These are phyloP conservation scores for Heliamphora exappendiculata DNA, from an alignment of 148 eudicot species.

Conservation along the genomic window DNA sequence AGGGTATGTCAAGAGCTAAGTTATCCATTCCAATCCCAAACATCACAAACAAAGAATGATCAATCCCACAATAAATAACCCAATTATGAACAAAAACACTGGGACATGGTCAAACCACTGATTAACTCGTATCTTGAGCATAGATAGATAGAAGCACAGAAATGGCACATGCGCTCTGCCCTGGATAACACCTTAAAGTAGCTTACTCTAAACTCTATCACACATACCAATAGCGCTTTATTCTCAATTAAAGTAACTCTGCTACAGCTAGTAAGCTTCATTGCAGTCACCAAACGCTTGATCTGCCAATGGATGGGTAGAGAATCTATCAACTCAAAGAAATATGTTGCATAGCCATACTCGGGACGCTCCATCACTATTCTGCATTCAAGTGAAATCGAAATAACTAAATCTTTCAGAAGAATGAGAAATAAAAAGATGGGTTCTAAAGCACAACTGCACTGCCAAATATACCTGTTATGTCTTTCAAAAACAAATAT, in stretches of 20 bases:
- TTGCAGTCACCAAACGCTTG: constrained; percentile 77
- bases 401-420: constrained; percentile 4
- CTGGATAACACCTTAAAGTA: background rate
- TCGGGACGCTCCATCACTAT: constrained; percentile 99
- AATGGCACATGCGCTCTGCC: background rate
- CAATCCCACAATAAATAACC: background rate
- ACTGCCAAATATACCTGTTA: constrained; percentile 53
- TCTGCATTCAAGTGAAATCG: constrained; percentile 38
- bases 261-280: constrained; percentile 85
- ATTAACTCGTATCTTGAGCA: background rate
- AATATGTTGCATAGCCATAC: constrained; percentile 72
- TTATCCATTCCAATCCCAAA: background rate
- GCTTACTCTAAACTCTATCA: background rate
- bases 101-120: background rate
- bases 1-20: background rate
- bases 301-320: constrained; percentile 74
- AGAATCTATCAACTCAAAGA: constrained; percentile 77
- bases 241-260: constrained; percentile 72
- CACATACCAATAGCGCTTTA: constrained; percentile 60
- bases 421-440: background rate
- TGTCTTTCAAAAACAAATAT: constrained; percentile 86
- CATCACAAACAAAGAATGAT: background rate
- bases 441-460: background rate
- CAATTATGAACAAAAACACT: background rate
- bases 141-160: background rate